Base-by-base conservation (phyloP, 495 filamentous ascomycete genomes). In the Rhypophila decipiens region DNA sequence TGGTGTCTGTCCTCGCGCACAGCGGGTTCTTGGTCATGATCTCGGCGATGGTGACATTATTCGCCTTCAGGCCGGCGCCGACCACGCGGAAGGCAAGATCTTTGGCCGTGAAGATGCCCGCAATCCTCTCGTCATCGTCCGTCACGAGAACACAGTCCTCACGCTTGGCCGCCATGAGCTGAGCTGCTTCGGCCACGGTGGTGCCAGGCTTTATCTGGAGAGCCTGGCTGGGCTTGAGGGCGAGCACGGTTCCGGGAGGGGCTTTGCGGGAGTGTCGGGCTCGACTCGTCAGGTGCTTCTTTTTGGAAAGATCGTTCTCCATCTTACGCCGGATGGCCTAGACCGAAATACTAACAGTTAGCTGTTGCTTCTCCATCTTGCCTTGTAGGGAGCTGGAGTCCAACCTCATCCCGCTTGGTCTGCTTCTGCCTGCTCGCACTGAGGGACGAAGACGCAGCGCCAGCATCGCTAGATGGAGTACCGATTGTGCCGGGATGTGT, bases 21-120 rank as follows among this genome's bases (percentile, higher is more conserved):
- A 99, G 76, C 1, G 93, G 93, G 65, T 99, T 99, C 75, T 96
- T 96, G 55, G 93, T 99, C 93, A 99, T 99, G 65, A 99, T 99
- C 52, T 96, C 89, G 44, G 87, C 85, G 57, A 99, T 96, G 5
- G 87, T 95, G 52, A 97, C 82, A 60, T 83, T 85, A 59, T 79
- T 83, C 9, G 93, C 86, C 71, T 95, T 94, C 55, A 94, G 72
- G n/a, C 94, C 94, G 29, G 84, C 80, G 42, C 90, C 93, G 11
- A 99, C 89, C 10, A 99, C 93, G 46, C 93, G 83, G 71, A 96
- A 99, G 1, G 93, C 93, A 55, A 99, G 76, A 73, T 99, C 93
- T 75, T 99, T 99, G 27, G 93, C 93, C 2, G 93, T 99, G 67
- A 99, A 99, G 56, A 99, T 99, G 67, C 93, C 93, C 10, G 93